Base-by-base conservation (phyloP, 495 filamentous ascomycete genomes). In the Aspergillus haitiensis region DNA sequence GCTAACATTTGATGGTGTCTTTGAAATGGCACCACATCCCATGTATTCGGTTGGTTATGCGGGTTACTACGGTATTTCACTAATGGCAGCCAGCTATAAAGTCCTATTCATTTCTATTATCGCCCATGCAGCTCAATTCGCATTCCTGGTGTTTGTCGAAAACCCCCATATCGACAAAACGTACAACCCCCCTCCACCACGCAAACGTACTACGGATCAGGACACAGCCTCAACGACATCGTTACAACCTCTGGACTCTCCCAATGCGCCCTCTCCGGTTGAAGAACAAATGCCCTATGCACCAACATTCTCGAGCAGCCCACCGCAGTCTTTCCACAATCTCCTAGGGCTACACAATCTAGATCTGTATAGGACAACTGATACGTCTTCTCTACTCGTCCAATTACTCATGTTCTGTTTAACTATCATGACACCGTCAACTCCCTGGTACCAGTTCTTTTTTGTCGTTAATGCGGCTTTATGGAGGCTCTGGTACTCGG, bases 11-110 rank as follows among this genome's bases (percentile, higher is more conserved):
- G 95, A 98, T 69, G 95, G 95, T 49, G 93, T 98, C 55, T 98
- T 97, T 70, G 94, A 98, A 75, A 96, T 98, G 89, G 94, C 95
- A 47, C 94, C 94, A 27, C 94, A 98, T 72, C 94, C 94, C 42
- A 98, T 98, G 94, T 98, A 98, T 78, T 96, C 93, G 46, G 92
- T 98, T 66, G 94, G 94, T 34, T 98, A 98, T 74, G 91, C 92
- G 27, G 94, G 94, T 32, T 98, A 96, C 74, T 98, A 98, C 69
- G 95, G 94, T 60, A 97, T 98, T 68, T 97, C 93, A n/a, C 85
- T 97, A 71, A 93, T 98, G 85, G 92, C 93, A 31, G 94, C 95
- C 50, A 98, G 95, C 76, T 98, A 98, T 78, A 90, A 90, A 61
- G 94, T 98, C 55, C 80, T 98, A 9, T 92, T 95, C 81, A 96